Evolutionary conservation across 1,284 basidiomycete species (phyloP).

Genomic region (Trichosporon sp.): DNA sequence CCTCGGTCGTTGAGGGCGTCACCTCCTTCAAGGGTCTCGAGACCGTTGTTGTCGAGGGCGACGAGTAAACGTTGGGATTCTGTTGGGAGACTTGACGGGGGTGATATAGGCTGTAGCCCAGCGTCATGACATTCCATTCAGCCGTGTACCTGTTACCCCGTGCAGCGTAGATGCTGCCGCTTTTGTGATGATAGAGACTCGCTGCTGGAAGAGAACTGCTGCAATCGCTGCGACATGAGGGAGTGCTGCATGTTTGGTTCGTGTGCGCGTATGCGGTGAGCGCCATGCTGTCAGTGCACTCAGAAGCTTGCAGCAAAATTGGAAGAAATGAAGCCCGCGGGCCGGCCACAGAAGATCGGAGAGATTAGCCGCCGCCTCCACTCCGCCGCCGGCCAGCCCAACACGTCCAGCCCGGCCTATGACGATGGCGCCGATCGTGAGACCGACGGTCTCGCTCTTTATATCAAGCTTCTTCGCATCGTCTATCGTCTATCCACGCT

Average conservation of each 20-base stretch:
- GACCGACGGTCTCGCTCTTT: neutral
- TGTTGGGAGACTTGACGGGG: constrained; percentile 24
- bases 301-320: too few relatives aligned
- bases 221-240: too few relatives aligned
- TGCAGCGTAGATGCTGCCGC: constrained; percentile 2
- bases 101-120: constrained; percentile 35
- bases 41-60: constrained; percentile 76
- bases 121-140: constrained; percentile 37
- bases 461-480: neutral
- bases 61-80: constrained; percentile 52
- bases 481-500: neutral
- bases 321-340: too few relatives aligned
- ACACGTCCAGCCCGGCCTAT: neutral
- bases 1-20: constrained; percentile 73
- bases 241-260: too few relatives aligned
- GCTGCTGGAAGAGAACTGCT: neutral
- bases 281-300: too few relatives aligned
- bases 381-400: neutral
- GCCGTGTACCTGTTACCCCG: constrained; percentile 27
- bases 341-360: too few relatives aligned
- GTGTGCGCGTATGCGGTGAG: too few relatives aligned
- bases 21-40: constrained; percentile 85
- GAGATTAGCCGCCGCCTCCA: neutral
- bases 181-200: neutral
- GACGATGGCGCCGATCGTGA: neutral